phyloP scores from a whole-genome alignment of 768 basidiomycete species.

The Hemileccinum impolitum region DNA sequence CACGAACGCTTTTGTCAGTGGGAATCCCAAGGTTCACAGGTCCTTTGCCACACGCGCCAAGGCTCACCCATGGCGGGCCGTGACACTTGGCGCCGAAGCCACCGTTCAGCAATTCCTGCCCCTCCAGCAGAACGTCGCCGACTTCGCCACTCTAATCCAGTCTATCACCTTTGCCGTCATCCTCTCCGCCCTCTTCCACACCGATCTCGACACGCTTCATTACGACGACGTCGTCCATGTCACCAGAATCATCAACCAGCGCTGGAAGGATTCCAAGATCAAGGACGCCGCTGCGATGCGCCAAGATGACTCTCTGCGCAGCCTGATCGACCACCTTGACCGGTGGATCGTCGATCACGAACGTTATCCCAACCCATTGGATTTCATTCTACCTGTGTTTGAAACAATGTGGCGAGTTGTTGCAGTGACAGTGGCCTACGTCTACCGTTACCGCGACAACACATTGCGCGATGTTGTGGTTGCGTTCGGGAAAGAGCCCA shows the following conservation, averaged over 20 bases:
- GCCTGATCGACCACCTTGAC: conserved; percentile 27
- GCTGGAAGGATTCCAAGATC: conserved; percentile 25
- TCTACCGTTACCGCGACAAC: conserved; percentile 22
- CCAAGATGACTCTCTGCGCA: conserved; percentile 29
- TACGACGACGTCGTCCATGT: conserved; percentile 38
- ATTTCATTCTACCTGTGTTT: conserved; percentile 57
- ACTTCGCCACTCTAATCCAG: conserved; percentile 42
- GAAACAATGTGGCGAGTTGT: conserved; percentile 66
- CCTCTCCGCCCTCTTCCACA: conserved; percentile 39
- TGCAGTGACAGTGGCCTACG: conserved; percentile 40
- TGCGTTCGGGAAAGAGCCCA: conserved; percentile 20
- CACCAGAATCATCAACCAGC: conserved; percentile 37
- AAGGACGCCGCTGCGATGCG: conserved; percentile 11
- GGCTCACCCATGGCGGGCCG: conserved; percentile 11
- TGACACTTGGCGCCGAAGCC: conserved; percentile 15
- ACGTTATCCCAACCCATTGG: conserved; percentile 36
- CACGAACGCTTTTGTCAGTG: conserved; percentile 53
- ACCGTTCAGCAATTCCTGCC: conserved; percentile 15
- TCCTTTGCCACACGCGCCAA: conserved; percentile 24
- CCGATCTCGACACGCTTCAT: conserved; percentile 28
- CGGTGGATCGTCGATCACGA: conserved; percentile 36
- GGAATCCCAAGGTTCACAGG: conserved; percentile 29
- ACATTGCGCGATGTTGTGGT: conserved; percentile 26
- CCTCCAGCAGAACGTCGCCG: background rate
- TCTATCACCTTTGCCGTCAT: conserved; percentile 41